Evolutionary conservation across 2,329 filamentous ascomycete genomes (phyloP), one percentile per base, ranked within the genome.

Genomic region (Botrytis sinoallii): DNA sequence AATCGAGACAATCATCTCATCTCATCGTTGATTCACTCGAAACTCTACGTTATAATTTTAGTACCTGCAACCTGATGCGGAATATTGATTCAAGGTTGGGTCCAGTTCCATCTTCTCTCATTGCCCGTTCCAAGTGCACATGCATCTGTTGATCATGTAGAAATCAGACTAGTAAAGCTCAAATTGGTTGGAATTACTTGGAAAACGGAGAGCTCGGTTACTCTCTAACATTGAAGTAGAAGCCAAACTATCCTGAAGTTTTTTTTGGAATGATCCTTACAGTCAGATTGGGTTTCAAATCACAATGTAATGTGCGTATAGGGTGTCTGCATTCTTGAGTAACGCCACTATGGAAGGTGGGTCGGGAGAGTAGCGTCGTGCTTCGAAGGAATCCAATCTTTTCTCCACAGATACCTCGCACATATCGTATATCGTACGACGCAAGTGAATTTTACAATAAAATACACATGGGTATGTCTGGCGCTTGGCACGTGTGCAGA

Each of bases 401-500:
- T 57, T 32, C 10, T 57, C 5, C 35, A 38, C 25, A 32, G n/a
- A 69, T 25, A n/a, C 66, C 48, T 57, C 66, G 48, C 18, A 69
- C 66, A 57, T 69, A 57, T 69, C 52, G 10, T 57, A 59, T 59
- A 52, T 4, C 7, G 48, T 44, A 32, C 38, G 12, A 69, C 35
- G 22, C n/a, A 42, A 32, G 38, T 69, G 38, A 44, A 22, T 40
- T 32, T 16, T 57, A 32, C n/a, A 69, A 32, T 9, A 25, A 66
- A 68, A 22, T 42, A 18, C 66, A 57, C 66, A 69, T 69, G 48
- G 66, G n/a, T 44, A 48, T 57, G n/a, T 57, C n/a, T 68, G n/a
- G 66, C n/a, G 38, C 55, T 42, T 69, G 35, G 66, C 66, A 69
- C 66, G 66, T 69, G 66, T 69, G n/a, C 35, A 57, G 12, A 57